A percentile compares a stretch with the other conserved stretches of the same genome.
phyloP scores from a whole-genome alignment of 2,329 filamentous ascomycete genomes.

The Fusarium algeriense region DNA sequence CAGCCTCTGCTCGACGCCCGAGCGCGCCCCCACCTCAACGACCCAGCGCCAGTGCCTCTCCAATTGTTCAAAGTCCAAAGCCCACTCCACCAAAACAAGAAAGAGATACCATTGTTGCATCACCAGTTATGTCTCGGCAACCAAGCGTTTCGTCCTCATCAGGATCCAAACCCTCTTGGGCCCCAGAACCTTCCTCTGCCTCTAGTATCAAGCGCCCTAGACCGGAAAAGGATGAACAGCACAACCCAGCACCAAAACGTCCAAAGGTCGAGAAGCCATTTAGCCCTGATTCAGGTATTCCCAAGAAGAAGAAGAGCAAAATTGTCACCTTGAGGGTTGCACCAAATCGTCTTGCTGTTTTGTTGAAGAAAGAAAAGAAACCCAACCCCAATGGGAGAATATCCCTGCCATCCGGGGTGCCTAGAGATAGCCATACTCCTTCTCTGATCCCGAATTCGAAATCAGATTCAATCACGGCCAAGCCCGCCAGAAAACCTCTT shows the following conservation, averaged over 20 bases:
- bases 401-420: slow-evolving; percentile 50
- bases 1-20: slow-evolving; percentile 41
- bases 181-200: slow-evolving; percentile 34
- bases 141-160: slow-evolving; percentile 40
- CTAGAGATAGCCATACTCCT: slow-evolving; percentile 43
- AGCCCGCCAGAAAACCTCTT: slow-evolving; percentile 54
- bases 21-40: slow-evolving; percentile 1
- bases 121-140: slow-evolving; percentile 41
- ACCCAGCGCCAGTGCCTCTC: slow-evolving; percentile 2
- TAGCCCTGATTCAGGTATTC: slow-evolving; percentile 32
- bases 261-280: slow-evolving; percentile 53
- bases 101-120: slow-evolving; percentile 48
- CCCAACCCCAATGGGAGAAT: slow-evolving; percentile 45
- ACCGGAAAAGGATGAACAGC: slow-evolving; percentile 53
- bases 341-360: slow-evolving; percentile 52
- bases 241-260: slow-evolving; percentile 54
- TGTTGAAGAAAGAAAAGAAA: slow-evolving; percentile 49
- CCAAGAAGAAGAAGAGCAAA: slow-evolving; percentile 48
- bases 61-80: slow-evolving; percentile 20
- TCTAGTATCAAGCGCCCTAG: slow-evolving; percentile 53
- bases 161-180: slow-evolving; percentile 36
- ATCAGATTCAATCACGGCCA: slow-evolving; percentile 50
- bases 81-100: slow-evolving; percentile 30
- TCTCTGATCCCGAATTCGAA: slow-evolving; percentile 44
- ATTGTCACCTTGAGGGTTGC: slow-evolving; percentile 55